These are phyloP conservation scores for Erodium moschatum DNA, from an alignment of 441 rosid genomes.

Conservation along the genomic window DNA sequence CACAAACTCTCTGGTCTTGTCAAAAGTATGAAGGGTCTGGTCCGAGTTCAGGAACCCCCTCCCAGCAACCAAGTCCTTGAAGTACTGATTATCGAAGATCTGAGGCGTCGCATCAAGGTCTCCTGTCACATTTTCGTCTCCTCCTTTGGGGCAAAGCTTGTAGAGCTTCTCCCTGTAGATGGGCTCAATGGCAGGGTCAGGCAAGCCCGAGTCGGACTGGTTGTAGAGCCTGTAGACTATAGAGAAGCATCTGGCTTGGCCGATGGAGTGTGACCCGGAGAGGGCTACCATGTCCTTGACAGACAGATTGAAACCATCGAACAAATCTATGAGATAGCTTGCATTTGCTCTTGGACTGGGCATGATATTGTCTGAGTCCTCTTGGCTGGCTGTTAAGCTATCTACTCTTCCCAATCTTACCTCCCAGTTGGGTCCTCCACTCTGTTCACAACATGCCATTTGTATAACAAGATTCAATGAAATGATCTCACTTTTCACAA, in stretches of 20 bases:
- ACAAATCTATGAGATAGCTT: constrained; percentile 49
- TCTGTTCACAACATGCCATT: too few relatives aligned
- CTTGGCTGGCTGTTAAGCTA: constrained; percentile 73
- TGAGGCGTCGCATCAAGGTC: constrained; percentile 64
- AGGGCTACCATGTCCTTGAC: constrained; percentile 72
- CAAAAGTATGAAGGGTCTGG: constrained; percentile 51
- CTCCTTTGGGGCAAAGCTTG: constrained; percentile 57
- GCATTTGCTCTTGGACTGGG: constrained; percentile 92
- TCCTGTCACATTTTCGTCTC: constrained; percentile 58
- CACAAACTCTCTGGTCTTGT: constrained; percentile 46
- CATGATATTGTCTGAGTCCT: constrained; percentile 62
- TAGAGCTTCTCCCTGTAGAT: constrained; percentile 39
- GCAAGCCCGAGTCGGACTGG: constrained; percentile 64
- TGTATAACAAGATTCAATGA: too few relatives aligned
- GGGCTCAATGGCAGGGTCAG: constrained; percentile 61
- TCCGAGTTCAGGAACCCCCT: constrained; percentile 87
- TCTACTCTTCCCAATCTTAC: constrained; percentile 78
- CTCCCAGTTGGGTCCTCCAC: constrained; percentile 35
- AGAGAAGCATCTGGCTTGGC: constrained; percentile 76
- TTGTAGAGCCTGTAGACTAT: constrained; percentile 78
- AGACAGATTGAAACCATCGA: constrained; percentile 52
- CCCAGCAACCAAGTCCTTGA: constrained; percentile 65
- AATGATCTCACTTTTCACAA: too few relatives aligned
- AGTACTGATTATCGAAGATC: constrained; percentile 61
- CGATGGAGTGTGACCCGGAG: constrained; percentile 88